phyloP scores from a whole-genome alignment of 257 asterid genomes.

The Phtheirospermum japonicum region DNA sequence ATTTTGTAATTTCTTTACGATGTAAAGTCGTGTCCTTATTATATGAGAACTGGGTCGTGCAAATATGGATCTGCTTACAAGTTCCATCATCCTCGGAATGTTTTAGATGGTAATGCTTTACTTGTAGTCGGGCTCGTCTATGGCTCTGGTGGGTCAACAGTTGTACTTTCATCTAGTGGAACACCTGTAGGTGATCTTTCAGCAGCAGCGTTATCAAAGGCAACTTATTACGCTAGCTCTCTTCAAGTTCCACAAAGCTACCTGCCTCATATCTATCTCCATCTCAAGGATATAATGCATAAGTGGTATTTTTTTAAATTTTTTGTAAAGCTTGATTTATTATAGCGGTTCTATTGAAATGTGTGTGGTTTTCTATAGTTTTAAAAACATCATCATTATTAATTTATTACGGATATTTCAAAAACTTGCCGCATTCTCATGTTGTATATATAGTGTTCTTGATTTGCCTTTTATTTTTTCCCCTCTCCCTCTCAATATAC shows the following conservation, averaged over 20 bases:
- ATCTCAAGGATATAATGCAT: conserved; percentile 60
- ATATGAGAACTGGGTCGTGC: conserved; percentile 64
- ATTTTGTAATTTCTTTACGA: conserved; percentile 53
- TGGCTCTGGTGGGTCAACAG: conserved; percentile 43
- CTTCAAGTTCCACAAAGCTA: conserved; percentile 52
- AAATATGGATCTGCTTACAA: conserved; percentile 64
- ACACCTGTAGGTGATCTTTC: conserved; percentile 38
- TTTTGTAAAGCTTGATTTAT: background rate
- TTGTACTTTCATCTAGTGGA: conserved; percentile 33
- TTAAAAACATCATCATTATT: background rate
- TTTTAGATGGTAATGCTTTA: conserved; percentile 39
- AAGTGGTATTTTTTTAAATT: conserved; percentile 44
- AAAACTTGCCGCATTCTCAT: background rate
- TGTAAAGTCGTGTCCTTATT: conserved; percentile 50
- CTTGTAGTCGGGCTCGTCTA: conserved; percentile 41
- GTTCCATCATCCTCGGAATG: conserved; percentile 67
- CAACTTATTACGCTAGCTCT: conserved; percentile 42
- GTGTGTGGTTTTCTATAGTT: conserved; percentile 9
- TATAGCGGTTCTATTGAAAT: background rate
- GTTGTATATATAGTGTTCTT: background rate
- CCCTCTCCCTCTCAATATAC: background rate
- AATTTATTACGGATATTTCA: conserved; percentile 16
- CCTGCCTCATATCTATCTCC: conserved; percentile 44
- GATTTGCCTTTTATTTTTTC: too few relatives aligned
- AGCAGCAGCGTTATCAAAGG: conserved; percentile 38